phyloP scores from a whole-genome alignment of 768 basidiomycete species.

The Termitomyces heimii region DNA sequence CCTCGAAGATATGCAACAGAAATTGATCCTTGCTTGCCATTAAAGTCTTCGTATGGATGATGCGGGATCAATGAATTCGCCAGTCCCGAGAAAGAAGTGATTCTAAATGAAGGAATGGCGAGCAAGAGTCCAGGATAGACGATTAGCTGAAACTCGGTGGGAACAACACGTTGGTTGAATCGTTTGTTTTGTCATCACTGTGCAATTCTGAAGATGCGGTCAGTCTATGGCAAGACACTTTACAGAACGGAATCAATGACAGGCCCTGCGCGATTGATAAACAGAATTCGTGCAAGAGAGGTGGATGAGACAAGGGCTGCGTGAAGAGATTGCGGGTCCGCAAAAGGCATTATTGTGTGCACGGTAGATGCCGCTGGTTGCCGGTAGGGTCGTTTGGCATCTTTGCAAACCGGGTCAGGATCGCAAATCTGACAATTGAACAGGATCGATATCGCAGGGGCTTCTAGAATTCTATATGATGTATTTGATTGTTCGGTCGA shows the following conservation, averaged over 20 bases:
- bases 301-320: neutral
- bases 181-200: neutral
- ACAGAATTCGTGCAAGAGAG: neutral
- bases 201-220: neutral
- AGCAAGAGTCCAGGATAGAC: slow-evolving; percentile 1
- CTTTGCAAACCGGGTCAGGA: slow-evolving; percentile 13
- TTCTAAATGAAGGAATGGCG: neutral
- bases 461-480: slow-evolving; percentile 25
- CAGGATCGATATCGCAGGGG: slow-evolving; percentile 17
- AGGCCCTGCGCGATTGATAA: neutral
- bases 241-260: neutral
- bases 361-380: slow-evolving; percentile 2
- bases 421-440: slow-evolving; percentile 8
- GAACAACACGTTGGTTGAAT: neutral
- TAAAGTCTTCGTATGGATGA: neutral
- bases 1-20: neutral
- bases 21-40: neutral
- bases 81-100: neutral
- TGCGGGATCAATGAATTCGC: neutral
- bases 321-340: neutral
- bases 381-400: slow-evolving; percentile 1
- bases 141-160: neutral
- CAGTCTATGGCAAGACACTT: neutral
- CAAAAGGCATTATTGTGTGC: slow-evolving; percentile 1
- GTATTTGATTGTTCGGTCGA: slow-evolving; percentile 24